These are phyloP conservation scores for Cordyceps fumosorosea DNA, from an alignment of 2,329 filamentous ascomycete genomes.

Conservation along the genomic window DNA sequence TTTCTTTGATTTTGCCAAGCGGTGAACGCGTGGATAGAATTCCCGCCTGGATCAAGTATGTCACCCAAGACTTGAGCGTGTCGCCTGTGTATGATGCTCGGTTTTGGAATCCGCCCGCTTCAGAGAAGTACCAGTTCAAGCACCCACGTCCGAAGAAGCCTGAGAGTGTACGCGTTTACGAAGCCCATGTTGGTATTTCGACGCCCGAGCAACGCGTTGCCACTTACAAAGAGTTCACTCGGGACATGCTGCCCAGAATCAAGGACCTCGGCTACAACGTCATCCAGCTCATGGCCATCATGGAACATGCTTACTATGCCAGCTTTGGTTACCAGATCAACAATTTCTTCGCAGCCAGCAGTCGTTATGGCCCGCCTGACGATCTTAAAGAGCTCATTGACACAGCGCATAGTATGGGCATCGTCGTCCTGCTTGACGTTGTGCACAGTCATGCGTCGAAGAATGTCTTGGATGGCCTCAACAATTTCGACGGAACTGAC, in stretches of 20 bases:
- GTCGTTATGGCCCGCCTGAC: slow-evolving; percentile 86
- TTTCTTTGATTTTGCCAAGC: slow-evolving; percentile 72
- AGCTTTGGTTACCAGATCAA: slow-evolving; percentile 99
- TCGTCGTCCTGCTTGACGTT: slow-evolving; percentile 87
- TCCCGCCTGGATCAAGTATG: slow-evolving; percentile 95
- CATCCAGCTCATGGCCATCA: slow-evolving; percentile 97
- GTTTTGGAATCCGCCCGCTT: slow-evolving; percentile 88
- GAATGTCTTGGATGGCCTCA: slow-evolving; percentile 90
- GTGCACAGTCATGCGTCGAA: slow-evolving; percentile 98
- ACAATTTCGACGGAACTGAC: slow-evolving; percentile 92
- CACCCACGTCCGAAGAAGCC: slow-evolving; percentile 78
- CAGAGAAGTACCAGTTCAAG: slow-evolving; percentile 77
- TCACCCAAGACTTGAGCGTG: slow-evolving; percentile 84
- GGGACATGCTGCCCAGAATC: slow-evolving; percentile 86
- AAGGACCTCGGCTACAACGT: slow-evolving; percentile 89
- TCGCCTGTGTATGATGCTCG: slow-evolving; percentile 91
- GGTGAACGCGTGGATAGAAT: slow-evolving; percentile 81
- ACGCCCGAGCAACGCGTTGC: slow-evolving; percentile 82
- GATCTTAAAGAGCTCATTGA: slow-evolving; percentile 96
- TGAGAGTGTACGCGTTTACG: slow-evolving; percentile 82
- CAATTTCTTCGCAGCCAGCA: slow-evolving; percentile 97
- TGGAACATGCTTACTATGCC: slow-evolving; percentile 99
- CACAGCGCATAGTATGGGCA: slow-evolving; percentile 83
- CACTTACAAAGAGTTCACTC: slow-evolving; percentile 96
- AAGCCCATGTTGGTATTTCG: slow-evolving; percentile 97